Evolutionary conservation across 495 filamentous ascomycete species (phyloP).

Genomic region (Viridothelium virens): DNA sequence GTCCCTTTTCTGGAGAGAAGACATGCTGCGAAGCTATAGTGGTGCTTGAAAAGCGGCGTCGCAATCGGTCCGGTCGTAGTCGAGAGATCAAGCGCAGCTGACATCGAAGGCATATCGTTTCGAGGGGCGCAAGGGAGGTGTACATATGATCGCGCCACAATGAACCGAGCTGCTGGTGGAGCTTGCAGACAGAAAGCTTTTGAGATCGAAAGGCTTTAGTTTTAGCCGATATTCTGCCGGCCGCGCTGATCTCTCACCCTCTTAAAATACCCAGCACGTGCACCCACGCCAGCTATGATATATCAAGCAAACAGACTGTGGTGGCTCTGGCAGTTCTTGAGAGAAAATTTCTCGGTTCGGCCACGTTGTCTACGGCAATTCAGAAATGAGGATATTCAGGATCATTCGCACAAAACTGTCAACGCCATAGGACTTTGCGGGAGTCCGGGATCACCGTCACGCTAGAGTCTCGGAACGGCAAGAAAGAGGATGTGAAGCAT

Average conservation of each 20-base stretch:
- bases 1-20: not conserved
- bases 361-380: too few species aligned
- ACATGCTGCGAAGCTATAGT: not conserved
- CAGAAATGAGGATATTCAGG: too few species aligned
- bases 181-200: not conserved
- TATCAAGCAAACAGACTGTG: not conserved
- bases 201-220: not conserved
- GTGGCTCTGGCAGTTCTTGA: too few species aligned
- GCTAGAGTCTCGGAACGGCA: too few species aligned
- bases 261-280: not conserved
- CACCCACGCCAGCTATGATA: not conserved
- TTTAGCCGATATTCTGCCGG: constrained; percentile 2
- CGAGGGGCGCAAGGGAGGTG: not conserved
- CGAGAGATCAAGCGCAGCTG: not conserved
- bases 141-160: constrained; percentile 2
- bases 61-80: not conserved
- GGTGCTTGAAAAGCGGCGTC: not conserved
- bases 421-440: too few species aligned
- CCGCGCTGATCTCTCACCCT: not conserved
- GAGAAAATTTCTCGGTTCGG: too few species aligned
- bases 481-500: too few species aligned
- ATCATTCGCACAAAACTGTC: too few species aligned
- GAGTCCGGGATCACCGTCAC: too few species aligned
- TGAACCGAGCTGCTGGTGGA: not conserved
- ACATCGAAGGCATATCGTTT: constrained; percentile 7